These are phyloP conservation scores for Amaranthus palmeri DNA, from an alignment of 148 eudicot species.

Conservation along the genomic window DNA sequence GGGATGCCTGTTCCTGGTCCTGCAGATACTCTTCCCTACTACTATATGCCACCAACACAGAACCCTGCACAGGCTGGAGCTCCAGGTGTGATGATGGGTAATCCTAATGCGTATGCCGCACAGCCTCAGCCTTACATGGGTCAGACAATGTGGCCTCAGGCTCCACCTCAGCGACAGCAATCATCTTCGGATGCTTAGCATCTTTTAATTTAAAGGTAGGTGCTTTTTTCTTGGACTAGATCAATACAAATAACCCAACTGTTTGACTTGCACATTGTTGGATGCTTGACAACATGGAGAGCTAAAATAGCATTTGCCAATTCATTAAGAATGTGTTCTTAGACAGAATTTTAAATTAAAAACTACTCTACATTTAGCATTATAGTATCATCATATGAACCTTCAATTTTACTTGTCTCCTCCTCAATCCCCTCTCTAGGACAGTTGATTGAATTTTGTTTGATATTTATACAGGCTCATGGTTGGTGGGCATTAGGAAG, in stretches of 20 bases:
- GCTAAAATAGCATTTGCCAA: neutral
- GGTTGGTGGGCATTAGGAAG: slow-evolving; percentile 23
- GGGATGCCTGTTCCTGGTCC: slow-evolving; percentile 54
- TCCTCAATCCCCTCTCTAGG: neutral
- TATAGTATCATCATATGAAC: neutral
- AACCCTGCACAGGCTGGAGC: slow-evolving; percentile 50
- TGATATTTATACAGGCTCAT: neutral
- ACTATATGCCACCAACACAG: slow-evolving; percentile 66
- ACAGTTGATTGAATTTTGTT: neutral
- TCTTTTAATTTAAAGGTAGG: slow-evolving; percentile 25
- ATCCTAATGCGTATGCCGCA: slow-evolving; percentile 45
- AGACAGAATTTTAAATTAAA: neutral
- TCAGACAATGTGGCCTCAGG: slow-evolving; percentile 66
- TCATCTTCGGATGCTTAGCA: slow-evolving; percentile 62
- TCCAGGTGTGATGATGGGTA: slow-evolving; percentile 67
- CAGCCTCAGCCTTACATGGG: slow-evolving; percentile 61
- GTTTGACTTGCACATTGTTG: neutral
- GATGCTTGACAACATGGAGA: slow-evolving; percentile 1
- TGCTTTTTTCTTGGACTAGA: neutral
- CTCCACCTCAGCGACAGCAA: slow-evolving; percentile 50
- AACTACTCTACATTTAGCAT: too few species aligned
- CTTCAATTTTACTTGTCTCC: neutral
- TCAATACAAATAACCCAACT: neutral
- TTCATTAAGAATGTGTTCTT: neutral
- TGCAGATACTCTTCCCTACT: slow-evolving; percentile 56